Percentiles rank a stretch among this genome's conserved stretches.
phyloP scores from a whole-genome alignment of 1,284 basidiomycete species.

The Golubevia pallescens region DNA sequence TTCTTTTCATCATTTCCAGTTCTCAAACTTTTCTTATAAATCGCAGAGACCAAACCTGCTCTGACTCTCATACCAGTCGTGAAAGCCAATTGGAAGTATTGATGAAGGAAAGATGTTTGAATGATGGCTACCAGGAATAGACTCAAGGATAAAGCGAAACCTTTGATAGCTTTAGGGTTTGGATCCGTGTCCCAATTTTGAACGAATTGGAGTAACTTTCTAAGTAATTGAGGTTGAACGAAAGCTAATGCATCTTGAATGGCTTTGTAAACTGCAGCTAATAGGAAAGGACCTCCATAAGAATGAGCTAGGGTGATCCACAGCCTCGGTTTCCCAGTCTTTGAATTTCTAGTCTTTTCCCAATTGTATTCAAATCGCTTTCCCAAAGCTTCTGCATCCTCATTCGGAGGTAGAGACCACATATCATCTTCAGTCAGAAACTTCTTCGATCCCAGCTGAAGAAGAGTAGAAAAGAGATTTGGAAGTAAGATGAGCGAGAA shows the following conservation, averaged over 20 bases:
- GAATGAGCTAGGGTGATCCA: slow-evolving; percentile 25
- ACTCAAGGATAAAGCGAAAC: slow-evolving; percentile 7
- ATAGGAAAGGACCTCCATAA: slow-evolving; percentile 79
- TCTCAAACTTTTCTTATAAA: slow-evolving; percentile 45
- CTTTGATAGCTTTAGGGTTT: slow-evolving; percentile 1
- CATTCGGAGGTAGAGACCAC: slow-evolving; percentile 68
- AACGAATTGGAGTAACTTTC: slow-evolving; percentile 78
- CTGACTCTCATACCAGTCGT: slow-evolving; percentile 90
- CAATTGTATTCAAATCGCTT: slow-evolving; percentile 69
- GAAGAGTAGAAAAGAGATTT: background rate
- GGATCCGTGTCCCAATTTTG: slow-evolving; percentile 34
- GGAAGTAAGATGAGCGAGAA: background rate
- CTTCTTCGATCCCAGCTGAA: slow-evolving; percentile 42
- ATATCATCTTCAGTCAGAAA: slow-evolving; percentile 64
- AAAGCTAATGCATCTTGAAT: slow-evolving; percentile 82
- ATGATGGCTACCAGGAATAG: background rate
- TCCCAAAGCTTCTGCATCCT: slow-evolving; percentile 78
- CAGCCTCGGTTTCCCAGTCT: slow-evolving; percentile 19
- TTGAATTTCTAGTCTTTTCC: slow-evolving; percentile 35
- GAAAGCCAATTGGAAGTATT: slow-evolving; percentile 83
- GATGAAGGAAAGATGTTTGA: slow-evolving; percentile 72
- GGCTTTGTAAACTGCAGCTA: slow-evolving; percentile 69
- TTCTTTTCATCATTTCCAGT: slow-evolving; percentile 27
- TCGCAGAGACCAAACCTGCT: slow-evolving; percentile 79
- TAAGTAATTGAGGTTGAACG: slow-evolving; percentile 85